Conservation (phyloP, 768 basidiomycete species). For the Pulveroboletus ravenelii region DNA sequence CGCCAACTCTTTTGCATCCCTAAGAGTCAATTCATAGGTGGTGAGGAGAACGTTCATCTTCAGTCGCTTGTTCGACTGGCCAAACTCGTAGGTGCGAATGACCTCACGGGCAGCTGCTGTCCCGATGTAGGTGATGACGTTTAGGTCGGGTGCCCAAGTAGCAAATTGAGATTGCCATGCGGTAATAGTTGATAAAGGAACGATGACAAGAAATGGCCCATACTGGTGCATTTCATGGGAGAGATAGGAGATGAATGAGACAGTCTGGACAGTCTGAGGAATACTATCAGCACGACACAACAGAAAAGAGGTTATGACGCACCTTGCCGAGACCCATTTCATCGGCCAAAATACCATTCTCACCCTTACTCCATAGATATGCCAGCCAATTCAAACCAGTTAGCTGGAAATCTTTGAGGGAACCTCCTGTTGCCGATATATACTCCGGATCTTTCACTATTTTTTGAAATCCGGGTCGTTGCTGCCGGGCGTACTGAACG, state of each 20-base stretch:
- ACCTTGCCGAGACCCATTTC: constrained; percentile 99
- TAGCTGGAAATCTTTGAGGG: constrained; percentile 96
- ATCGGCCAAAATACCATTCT: constrained; percentile 96
- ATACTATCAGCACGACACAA: constrained; percentile 11
- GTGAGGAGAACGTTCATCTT: constrained; percentile 97
- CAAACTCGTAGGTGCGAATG: constrained; percentile 91
- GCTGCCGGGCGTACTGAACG: constrained; percentile 53
- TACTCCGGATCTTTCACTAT: constrained; percentile 88
- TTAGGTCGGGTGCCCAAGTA: constrained; percentile 93
- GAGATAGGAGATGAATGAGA: constrained; percentile 90
- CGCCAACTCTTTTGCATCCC: constrained; percentile 83
- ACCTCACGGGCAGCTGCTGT: constrained; percentile 82
- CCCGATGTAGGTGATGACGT: constrained; percentile 96
- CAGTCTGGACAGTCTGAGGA: constrained; percentile 86
- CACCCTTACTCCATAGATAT: constrained; percentile 89
- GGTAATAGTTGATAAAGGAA: constrained; percentile 95
- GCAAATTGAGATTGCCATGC: constrained; percentile 97
- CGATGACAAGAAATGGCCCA: constrained; percentile 96
- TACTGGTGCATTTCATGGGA: constrained; percentile 90
- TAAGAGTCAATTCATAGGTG: constrained; percentile 92
- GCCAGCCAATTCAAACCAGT: constrained; percentile 99
- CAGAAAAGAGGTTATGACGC: neutral
- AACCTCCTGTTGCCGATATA: constrained; percentile 68
- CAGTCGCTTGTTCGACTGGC: constrained; percentile 78
- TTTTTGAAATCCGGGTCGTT: constrained; percentile 76